Conservation (phyloP, 139 green algal genomes). For the Picochlorum sp. region DNA sequence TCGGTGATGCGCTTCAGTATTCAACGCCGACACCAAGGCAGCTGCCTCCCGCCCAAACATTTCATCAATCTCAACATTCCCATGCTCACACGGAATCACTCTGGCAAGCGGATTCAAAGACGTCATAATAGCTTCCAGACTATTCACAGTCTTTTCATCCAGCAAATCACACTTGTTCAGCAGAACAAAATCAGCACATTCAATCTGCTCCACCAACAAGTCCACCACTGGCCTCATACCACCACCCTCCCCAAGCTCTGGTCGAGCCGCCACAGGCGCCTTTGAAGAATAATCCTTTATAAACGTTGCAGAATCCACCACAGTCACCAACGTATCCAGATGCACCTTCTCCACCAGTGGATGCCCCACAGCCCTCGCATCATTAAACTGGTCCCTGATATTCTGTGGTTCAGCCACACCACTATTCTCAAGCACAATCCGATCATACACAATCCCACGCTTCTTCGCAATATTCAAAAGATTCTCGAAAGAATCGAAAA, state of each 20-base stretch:
- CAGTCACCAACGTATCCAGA: conserved; percentile 79
- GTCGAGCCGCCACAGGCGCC: conserved; percentile 50
- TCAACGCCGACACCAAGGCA: conserved; percentile 64
- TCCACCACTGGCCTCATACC: conserved; percentile 81
- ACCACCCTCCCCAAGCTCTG: conserved; percentile 83
- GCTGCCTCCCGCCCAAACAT: conserved; percentile 43
- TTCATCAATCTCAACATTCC: conserved; percentile 48
- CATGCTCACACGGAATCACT: conserved; percentile 54
- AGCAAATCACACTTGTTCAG: conserved; percentile 83
- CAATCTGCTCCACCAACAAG: conserved; percentile 82
- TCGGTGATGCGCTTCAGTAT: conserved; percentile 80
- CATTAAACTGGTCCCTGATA: conserved; percentile 82
- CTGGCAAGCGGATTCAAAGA: conserved; percentile 78
- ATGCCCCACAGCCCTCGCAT: conserved; percentile 52
- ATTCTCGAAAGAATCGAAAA: conserved; percentile 82
- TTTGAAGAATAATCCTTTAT: conserved; percentile 64
- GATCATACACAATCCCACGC: conserved; percentile 58
- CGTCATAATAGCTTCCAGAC: conserved; percentile 54
- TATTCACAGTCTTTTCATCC: conserved; percentile 35
- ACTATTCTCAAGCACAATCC: conserved; percentile 86
- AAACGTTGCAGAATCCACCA: conserved; percentile 65
- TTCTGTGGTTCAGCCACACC: conserved; percentile 87
- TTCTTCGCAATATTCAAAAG: conserved; percentile 63
- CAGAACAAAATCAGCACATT: conserved; percentile 79
- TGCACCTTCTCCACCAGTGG: conserved; percentile 60